Conservation (phyloP, 2,329 filamentous ascomycete species). For the Zymoseptoria brevis region DNA sequence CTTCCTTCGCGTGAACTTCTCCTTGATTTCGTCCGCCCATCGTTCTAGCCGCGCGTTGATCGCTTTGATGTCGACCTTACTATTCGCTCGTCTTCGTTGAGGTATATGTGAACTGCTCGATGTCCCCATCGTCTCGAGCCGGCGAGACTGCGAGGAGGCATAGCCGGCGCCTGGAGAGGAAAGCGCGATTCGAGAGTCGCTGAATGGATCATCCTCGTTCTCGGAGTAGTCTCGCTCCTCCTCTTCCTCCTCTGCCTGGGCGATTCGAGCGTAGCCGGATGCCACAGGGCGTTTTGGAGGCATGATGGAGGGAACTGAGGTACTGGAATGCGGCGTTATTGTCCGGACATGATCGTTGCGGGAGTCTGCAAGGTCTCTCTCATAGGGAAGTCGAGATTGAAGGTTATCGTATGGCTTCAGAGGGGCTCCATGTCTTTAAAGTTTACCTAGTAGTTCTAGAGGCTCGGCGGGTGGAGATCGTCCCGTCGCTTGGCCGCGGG, state of each 20-base stretch:
- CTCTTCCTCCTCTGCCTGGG: constrained; percentile 45
- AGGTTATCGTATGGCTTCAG: background rate
- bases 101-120: constrained; percentile 27
- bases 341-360: background rate
- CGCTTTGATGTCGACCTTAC: constrained; percentile 92
- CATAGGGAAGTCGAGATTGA: background rate
- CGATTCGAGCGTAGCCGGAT: constrained; percentile 45
- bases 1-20: constrained; percentile 84
- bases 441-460: background rate
- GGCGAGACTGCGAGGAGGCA: constrained; percentile 41
- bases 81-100: constrained; percentile 60
- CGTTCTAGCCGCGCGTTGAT: constrained; percentile 92
- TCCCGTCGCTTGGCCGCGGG: background rate
- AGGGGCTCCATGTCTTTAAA: background rate
- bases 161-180: constrained; percentile 32
- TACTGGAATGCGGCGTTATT: background rate
- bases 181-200: constrained; percentile 23
- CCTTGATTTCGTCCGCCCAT: constrained; percentile 97
- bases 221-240: constrained; percentile 33
- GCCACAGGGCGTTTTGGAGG: constrained; percentile 34
- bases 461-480: constrained; percentile 3
- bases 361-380: background rate
- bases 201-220: constrained; percentile 33
- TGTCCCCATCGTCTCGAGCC: constrained; percentile 38
- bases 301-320: constrained; percentile 27